Base-by-base conservation (phyloP, 2,329 filamentous ascomycete genomes). In the Aureobasidium zeae region DNA sequence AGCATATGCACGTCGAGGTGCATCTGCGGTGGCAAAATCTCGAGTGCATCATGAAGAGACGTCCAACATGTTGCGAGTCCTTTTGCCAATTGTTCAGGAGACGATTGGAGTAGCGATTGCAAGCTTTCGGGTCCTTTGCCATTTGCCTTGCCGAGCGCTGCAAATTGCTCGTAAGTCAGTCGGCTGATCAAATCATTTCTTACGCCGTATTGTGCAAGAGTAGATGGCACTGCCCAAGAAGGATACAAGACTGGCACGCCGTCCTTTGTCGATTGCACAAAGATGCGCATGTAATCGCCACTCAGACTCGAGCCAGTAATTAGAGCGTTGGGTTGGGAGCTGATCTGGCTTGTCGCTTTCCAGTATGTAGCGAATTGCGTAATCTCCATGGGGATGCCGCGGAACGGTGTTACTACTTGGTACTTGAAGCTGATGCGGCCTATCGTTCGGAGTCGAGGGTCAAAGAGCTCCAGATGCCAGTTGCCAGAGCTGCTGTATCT, bases 331-430 rank as follows among this genome's bases (percentile, higher is more conserved):
- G 83, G 82, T 34, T 87, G 84, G 38, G 85, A 80, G 59, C 94
- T 86, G 35, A 91, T 75, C 54, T 94, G 87, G 56, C 87, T 94
- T 1, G 91, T 98, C 0, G 89, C 89, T 64, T 96, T 98, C 91
- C 91, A 98, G 63, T 98, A 98, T 0, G 91, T 96, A 50, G 94
- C 91, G 55, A 96, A 98, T 57, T 96, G 88, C 1, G 91, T 94
- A 48, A 98, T 95, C 62, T 98, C 91, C 16, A 98, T 70, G 3
- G 91, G 87, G 48, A 87, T 83, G 6, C 91, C 89, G 50, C 81
- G 79, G 66, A 96, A 98, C 0, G 91, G 91, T 57, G 94, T 95
- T 61, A 98, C 93, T 19, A 96, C 86, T 59, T 96, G 88, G 44
- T 86, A 94, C 51, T 85, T 84, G 69, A 98, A 98, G 51, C 79